Evolutionary conservation across 176 grass and related monocot genomes (phyloP).

Genomic region (Pharus latifolius): DNA sequence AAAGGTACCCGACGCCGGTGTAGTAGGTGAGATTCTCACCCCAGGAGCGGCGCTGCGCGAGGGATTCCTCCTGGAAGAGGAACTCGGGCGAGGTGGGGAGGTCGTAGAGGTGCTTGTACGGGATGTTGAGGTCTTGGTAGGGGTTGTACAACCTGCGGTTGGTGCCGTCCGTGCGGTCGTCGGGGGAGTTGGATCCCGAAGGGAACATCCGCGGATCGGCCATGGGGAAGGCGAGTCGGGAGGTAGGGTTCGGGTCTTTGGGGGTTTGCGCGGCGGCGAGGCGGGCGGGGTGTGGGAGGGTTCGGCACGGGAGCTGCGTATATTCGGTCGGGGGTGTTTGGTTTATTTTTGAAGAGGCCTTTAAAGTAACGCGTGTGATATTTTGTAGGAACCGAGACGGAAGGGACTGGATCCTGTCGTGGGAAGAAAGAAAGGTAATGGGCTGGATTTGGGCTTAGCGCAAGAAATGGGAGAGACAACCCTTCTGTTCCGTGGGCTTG

Average conservation of each 20-base stretch:
- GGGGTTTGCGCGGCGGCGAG: not conserved
- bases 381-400: not conserved
- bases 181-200: conserved; percentile 15
- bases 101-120: conserved; percentile 74
- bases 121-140: conserved; percentile 71
- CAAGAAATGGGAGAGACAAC: too few relatives aligned
- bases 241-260: too few relatives aligned
- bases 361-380: not conserved
- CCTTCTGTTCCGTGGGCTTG: too few relatives aligned
- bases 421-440: too few relatives aligned
- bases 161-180: conserved; percentile 22
- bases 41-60: conserved; percentile 82
- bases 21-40: conserved; percentile 97
- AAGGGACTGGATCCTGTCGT: too few relatives aligned
- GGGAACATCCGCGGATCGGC: conserved; percentile 29
- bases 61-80: conserved; percentile 89
- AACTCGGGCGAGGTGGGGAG: conserved; percentile 92
- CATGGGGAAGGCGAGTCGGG: conserved; percentile 10
- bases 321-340: not conserved
- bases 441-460: too few relatives aligned
- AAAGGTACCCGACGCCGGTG: conserved; percentile 80
- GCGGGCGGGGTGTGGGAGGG: conserved; percentile 10
- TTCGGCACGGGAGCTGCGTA: not conserved
- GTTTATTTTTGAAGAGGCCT: not conserved
- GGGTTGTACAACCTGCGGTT: conserved; percentile 55